Conservation (phyloP, 202 grass and related monocot genomes). For the Saccharum hybrid region DNA sequence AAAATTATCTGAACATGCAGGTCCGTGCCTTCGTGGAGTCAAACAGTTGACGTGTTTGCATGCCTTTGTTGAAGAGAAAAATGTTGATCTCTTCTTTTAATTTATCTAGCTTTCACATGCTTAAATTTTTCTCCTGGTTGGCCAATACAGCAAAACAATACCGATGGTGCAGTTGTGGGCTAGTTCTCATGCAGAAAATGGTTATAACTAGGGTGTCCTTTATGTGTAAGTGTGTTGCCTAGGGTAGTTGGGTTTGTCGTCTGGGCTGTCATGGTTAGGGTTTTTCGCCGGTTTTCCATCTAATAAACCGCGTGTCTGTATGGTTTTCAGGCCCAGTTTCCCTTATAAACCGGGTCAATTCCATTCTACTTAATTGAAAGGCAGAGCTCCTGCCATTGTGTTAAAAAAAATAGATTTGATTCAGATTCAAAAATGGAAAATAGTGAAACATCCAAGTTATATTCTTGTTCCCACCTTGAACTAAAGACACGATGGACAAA, state of each 20-base stretch:
- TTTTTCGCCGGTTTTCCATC: no score
- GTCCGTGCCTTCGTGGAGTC: background rate
- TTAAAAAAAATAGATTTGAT: background rate
- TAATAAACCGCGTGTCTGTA: no score
- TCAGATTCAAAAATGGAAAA: background rate
- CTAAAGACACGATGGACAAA: background rate
- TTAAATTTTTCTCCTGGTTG: background rate
- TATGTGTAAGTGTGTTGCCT: no score
- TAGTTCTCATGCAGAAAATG: conserved; percentile 13
- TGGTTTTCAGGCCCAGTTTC: no score
- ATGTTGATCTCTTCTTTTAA: background rate
- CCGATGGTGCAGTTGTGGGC: background rate
- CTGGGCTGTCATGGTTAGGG: no score
- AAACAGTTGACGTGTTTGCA: background rate
- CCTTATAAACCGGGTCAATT: no score
- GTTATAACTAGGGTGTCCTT: background rate
- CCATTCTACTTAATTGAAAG: no score
- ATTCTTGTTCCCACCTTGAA: background rate
- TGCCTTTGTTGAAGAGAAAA: background rate
- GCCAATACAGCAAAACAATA: conserved; percentile 4
- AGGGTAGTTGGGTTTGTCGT: no score
- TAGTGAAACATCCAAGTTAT: background rate
- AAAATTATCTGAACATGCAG: background rate
- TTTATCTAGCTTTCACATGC: background rate
- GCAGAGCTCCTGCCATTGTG: no score